A percentile compares a stretch with the other conserved stretches of the same genome.
Conservation (phyloP, 768 basidiomycete species). For the Agaricus sinodeliciosus region DNA sequence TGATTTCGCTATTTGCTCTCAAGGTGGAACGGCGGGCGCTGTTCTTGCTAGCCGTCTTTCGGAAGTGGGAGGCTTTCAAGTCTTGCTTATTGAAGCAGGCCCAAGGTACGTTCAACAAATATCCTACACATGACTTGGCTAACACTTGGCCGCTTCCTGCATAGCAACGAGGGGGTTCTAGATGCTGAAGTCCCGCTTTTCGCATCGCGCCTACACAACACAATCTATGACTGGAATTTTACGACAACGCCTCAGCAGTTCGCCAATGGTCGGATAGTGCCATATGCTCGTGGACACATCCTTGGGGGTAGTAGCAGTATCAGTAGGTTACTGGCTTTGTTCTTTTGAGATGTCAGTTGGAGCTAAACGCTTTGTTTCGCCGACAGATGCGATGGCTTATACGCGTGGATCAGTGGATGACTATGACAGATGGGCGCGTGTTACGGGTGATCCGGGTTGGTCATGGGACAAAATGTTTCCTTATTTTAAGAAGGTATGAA, state of each 20-base stretch:
- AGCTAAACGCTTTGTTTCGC: background rate
- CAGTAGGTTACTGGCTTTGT: conserved; percentile 1
- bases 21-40: too few species aligned
- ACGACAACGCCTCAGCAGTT: conserved; percentile 20
- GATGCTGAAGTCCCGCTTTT: conserved; percentile 18
- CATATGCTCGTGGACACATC: conserved; percentile 19
- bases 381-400: conserved; percentile 24
- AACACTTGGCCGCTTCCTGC: too few species aligned
- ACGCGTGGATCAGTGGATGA: conserved; percentile 27
- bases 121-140: too few species aligned
- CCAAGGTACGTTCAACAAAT: too few species aligned
- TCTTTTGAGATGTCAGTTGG: background rate
- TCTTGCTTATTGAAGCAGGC: too few species aligned
- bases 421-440: conserved; percentile 16
- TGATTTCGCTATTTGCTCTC: too few species aligned
- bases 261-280: conserved; percentile 15
- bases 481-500: conserved; percentile 23
- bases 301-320: conserved; percentile 26
- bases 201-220: conserved; percentile 6
- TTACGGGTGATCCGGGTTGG: conserved; percentile 28
- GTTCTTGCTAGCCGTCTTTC: too few species aligned
- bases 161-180: conserved; percentile 9
- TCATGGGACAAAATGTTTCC: conserved; percentile 24
- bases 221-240: conserved; percentile 25
- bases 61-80: too few species aligned